A percentile compares a stretch with the other conserved stretches of the same genome.
Evolutionary conservation across 441 rosid genomes (phyloP).

Genomic region (Pelargonium cotyledonis): DNA sequence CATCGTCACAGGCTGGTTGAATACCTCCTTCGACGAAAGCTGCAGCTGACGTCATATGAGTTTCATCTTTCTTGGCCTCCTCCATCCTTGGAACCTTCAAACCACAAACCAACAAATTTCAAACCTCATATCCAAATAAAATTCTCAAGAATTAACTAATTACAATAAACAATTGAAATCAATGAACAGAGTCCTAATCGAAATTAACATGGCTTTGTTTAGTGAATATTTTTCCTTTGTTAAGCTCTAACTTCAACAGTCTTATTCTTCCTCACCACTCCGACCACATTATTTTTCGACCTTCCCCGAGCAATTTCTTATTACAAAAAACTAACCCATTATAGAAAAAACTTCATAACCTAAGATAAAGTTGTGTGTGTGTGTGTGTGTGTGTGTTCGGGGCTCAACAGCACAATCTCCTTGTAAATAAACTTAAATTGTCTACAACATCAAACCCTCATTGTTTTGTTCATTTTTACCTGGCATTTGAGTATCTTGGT

Average conservation of each 20-base stretch:
- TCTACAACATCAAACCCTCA: neutral
- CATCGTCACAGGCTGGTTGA: conserved; percentile 41
- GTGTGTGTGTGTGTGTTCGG: no score
- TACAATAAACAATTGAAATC: no score
- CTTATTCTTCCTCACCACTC: no score
- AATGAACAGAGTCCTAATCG: no score
- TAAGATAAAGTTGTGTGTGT: no score
- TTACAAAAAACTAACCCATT: no score
- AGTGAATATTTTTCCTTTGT: no score
- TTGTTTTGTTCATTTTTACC: neutral
- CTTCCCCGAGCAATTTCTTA: no score
- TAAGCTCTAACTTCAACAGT: no score
- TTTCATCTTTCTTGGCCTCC: conserved; percentile 25
- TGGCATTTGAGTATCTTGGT: neutral
- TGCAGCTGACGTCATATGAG: conserved; percentile 35
- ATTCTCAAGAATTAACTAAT: no score
- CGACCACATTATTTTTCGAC: no score
- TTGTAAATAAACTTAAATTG: neutral
- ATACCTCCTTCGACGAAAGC: conserved; percentile 49
- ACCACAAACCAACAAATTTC: neutral
- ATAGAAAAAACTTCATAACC: neutral
- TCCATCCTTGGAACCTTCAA: conserved; percentile 30
- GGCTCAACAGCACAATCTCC: neutral
- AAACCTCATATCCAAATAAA: neutral
- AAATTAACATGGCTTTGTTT: no score